Percentiles rank a stretch among this genome's conserved stretches.
Evolutionary conservation across 352 stramenopile species (phyloP).

Genomic region (Phytopythium kandeliae): DNA sequence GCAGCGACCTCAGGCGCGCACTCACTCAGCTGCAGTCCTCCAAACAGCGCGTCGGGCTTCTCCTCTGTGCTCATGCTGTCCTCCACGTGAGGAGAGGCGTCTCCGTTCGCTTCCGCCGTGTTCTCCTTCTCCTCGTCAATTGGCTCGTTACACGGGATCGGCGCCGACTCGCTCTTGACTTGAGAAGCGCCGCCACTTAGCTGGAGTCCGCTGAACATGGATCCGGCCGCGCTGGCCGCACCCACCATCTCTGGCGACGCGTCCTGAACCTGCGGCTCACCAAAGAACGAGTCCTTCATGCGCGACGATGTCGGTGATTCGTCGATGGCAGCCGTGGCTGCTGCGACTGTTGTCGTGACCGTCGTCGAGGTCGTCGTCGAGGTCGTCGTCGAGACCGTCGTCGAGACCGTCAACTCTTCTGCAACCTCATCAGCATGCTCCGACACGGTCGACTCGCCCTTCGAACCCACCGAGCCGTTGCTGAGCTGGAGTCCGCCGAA

Average conservation of each 20-base stretch:
- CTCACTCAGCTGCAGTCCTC: constrained; percentile 6
- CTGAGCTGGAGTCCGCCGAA: constrained; percentile 43
- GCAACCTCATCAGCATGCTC: constrained; percentile 7
- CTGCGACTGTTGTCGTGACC: background rate
- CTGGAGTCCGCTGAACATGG: constrained; percentile 38
- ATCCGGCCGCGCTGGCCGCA: constrained; percentile 16
- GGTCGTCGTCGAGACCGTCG: background rate
- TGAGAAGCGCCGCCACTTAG: constrained; percentile 20
- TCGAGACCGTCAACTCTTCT: background rate
- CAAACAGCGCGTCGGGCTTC: constrained; percentile 3
- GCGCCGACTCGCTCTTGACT: background rate
- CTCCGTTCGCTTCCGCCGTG: background rate
- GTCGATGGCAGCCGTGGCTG: constrained; percentile 10
- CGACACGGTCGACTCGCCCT: constrained; percentile 9
- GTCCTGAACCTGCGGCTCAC: constrained; percentile 11
- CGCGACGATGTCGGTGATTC: constrained; percentile 30
- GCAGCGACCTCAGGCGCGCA: background rate
- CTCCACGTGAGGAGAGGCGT: background rate
- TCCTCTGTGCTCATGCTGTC: background rate
- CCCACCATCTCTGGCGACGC: constrained; percentile 10
- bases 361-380: constrained; percentile 1
- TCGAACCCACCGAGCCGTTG: constrained; percentile 6
- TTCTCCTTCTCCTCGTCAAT: constrained; percentile 2
- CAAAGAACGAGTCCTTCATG: constrained; percentile 54
- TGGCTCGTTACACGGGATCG: background rate